These are phyloP conservation scores for Globisporangium lucens DNA, from an alignment of 352 stramenopile species.

Conservation along the genomic window DNA sequence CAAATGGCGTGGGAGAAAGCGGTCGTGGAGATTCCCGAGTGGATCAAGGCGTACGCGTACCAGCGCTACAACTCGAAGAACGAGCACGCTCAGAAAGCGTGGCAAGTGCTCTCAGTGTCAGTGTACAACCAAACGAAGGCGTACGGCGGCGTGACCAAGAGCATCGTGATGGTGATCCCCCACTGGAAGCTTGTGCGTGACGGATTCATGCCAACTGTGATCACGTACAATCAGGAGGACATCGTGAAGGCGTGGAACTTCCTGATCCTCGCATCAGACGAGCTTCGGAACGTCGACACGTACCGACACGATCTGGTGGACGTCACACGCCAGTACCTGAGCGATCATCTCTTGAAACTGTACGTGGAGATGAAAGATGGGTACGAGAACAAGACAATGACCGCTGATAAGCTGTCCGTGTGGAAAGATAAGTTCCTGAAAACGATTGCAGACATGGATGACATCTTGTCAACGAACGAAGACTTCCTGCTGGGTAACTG, in stretches of 20 bases:
- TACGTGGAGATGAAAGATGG: conserved; percentile 58
- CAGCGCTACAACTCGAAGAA: conserved; percentile 62
- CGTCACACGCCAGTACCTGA: conserved; percentile 73
- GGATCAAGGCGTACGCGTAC: conserved; percentile 49
- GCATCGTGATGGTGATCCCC: conserved; percentile 58
- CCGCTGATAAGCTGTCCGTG: conserved; percentile 30
- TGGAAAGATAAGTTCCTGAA: conserved; percentile 45
- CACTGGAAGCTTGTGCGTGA: conserved; percentile 63
- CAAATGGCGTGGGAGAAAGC: conserved; percentile 65
- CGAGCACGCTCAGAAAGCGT: conserved; percentile 46
- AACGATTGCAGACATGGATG: conserved; percentile 53
- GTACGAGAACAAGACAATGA: conserved; percentile 32
- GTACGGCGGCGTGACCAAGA: conserved; percentile 76
- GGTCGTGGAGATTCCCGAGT: conserved; percentile 40
- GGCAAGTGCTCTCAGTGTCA: conserved; percentile 46
- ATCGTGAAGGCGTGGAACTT: conserved; percentile 56
- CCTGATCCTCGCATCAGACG: conserved; percentile 38
- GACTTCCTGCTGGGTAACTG: conserved; percentile 74
- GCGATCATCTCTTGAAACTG: conserved; percentile 54
- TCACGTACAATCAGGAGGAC: conserved; percentile 70
- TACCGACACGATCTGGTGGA: conserved; percentile 81
- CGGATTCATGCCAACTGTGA: conserved; percentile 70
- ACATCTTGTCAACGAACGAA: conserved; percentile 58
- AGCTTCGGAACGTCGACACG: conserved; percentile 42
- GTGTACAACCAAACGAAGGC: conserved; percentile 73